phyloP scores from a whole-genome alignment of 1,139 yeast species.

The Diutina ranongensis region DNA sequence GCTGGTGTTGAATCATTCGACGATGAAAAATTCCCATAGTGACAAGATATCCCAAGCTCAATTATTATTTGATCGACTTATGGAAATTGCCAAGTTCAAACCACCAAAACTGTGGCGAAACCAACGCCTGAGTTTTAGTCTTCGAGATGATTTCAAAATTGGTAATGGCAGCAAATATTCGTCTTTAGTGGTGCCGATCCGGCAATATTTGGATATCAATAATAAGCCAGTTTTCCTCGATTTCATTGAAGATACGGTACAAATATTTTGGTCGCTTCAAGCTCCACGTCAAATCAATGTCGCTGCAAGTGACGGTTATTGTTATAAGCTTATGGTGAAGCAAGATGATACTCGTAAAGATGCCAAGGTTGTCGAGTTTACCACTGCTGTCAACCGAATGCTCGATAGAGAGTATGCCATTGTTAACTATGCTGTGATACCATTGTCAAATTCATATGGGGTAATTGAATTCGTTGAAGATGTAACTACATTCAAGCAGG shows the following conservation, averaged over 20 bases:
- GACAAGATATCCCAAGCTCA: neutral
- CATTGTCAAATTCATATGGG: slow-evolving; percentile 79
- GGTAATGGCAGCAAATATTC: neutral
- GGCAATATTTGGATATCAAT: neutral
- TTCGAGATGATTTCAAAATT: neutral
- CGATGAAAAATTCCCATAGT: neutral
- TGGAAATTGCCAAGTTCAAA: neutral
- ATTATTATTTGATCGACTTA: neutral
- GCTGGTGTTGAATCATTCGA: slow-evolving; percentile 13
- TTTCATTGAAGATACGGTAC: slow-evolving; percentile 51
- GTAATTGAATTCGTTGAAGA: slow-evolving; percentile 88
- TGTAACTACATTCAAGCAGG: slow-evolving; percentile 68
- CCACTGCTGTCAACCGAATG: slow-evolving; percentile 73
- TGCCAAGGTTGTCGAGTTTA: slow-evolving; percentile 87
- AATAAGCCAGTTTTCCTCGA: slow-evolving; percentile 33
- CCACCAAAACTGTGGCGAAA: slow-evolving; percentile 2
- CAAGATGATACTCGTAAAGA: slow-evolving; percentile 93
- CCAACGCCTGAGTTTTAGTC: neutral
- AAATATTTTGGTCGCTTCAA: slow-evolving; percentile 71
- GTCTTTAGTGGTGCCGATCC: neutral
- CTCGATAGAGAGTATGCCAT: slow-evolving; percentile 62
- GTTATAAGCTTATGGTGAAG: slow-evolving; percentile 71
- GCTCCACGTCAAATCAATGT: slow-evolving; percentile 73
- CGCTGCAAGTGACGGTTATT: slow-evolving; percentile 65
- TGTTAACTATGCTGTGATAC: slow-evolving; percentile 79